A percentile compares a stretch with the other conserved stretches of the same genome.
Conservation (phyloP, 148 eudicot genomes). For the Chenopodium suecicum region DNA sequence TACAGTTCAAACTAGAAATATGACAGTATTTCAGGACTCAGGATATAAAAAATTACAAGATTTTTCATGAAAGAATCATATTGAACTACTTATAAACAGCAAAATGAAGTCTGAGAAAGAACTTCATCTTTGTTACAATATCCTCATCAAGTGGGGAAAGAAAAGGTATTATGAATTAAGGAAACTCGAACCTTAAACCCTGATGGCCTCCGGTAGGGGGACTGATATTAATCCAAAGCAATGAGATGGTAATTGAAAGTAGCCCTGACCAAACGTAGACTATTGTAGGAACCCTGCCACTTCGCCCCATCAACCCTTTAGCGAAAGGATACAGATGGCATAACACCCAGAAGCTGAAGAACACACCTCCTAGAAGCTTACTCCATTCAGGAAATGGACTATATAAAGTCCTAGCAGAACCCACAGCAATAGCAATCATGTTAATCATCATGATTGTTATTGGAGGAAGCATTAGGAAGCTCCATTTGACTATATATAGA, state of each 20-base stretch:
- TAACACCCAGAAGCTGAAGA: slow-evolving; percentile 99
- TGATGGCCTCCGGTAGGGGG: slow-evolving; percentile 70
- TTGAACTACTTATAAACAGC: slow-evolving; percentile 6
- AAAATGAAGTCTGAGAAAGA: slow-evolving; percentile 35
- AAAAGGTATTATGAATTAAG: slow-evolving; percentile 23
- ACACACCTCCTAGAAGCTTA: slow-evolving; percentile 87
- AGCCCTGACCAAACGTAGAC: slow-evolving; percentile 83
- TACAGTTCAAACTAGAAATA: background rate
- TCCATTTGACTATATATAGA: slow-evolving; percentile 69
- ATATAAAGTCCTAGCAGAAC: slow-evolving; percentile 73
- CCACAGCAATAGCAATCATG: slow-evolving; percentile 74
- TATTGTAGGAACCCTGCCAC: slow-evolving; percentile 82
- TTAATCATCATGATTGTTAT: slow-evolving; percentile 86
- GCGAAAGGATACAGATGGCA: slow-evolving; percentile 92
- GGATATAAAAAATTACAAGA: background rate
- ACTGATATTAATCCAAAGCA: slow-evolving; percentile 71
- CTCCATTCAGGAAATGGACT: slow-evolving; percentile 98
- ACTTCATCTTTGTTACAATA: slow-evolving; percentile 29
- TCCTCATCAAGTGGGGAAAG: background rate
- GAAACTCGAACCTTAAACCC: slow-evolving; percentile 46
- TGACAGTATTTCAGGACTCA: background rate
- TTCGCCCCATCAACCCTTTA: slow-evolving; percentile 86
- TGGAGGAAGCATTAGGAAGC: slow-evolving; percentile 82
- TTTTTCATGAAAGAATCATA: slow-evolving; percentile 19
- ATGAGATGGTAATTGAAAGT: slow-evolving; percentile 70